Percentiles rank a stretch among this genome's conserved stretches.
Conservation (phyloP, 495 filamentous ascomycete species). For the Stereocaulon alpinum region DNA sequence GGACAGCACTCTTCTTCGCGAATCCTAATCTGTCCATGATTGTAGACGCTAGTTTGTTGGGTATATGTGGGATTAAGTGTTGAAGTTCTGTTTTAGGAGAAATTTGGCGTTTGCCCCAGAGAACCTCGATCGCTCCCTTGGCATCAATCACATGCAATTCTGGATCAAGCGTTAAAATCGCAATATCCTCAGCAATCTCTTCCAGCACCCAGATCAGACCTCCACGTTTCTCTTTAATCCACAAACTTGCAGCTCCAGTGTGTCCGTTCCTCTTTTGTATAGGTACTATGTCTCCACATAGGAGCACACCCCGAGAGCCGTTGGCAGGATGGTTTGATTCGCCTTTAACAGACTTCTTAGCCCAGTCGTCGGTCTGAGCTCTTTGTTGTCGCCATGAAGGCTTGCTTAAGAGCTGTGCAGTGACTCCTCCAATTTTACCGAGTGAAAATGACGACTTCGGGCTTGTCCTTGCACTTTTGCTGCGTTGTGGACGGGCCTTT, state of each 20-base stretch:
- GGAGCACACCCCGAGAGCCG: slow-evolving; percentile 79
- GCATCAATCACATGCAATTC: slow-evolving; percentile 58
- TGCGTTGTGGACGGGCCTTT: slow-evolving; percentile 31
- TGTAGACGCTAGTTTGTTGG: slow-evolving; percentile 52
- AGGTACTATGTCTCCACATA: slow-evolving; percentile 95
- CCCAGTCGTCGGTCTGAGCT: slow-evolving; percentile 63
- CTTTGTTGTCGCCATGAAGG: slow-evolving; percentile 71
- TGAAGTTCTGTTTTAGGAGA: slow-evolving; percentile 59
- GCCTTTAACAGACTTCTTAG: slow-evolving; percentile 40
- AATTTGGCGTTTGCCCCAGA: slow-evolving; percentile 68
- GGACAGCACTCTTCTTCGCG: slow-evolving; percentile 53
- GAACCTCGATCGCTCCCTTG: slow-evolving; percentile 57
- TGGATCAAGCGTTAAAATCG: slow-evolving; percentile 58
- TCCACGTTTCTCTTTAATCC: slow-evolving; percentile 94
- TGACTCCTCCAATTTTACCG: slow-evolving; percentile 67
- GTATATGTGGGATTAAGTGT: slow-evolving; percentile 67
- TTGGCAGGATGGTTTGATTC: slow-evolving; percentile 47
- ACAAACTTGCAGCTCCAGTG: slow-evolving; percentile 83
- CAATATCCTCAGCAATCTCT: slow-evolving; percentile 92
- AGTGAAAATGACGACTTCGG: slow-evolving; percentile 39
- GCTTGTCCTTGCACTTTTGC: slow-evolving; percentile 36
- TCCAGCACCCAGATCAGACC: slow-evolving; percentile 96
- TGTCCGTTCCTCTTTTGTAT: slow-evolving; percentile 91
- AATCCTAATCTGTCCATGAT: slow-evolving; percentile 61
- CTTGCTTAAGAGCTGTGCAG: slow-evolving; percentile 77